phyloP scores from a whole-genome alignment of 78 protist species.

The Dictyostelium firmibasis region DNA sequence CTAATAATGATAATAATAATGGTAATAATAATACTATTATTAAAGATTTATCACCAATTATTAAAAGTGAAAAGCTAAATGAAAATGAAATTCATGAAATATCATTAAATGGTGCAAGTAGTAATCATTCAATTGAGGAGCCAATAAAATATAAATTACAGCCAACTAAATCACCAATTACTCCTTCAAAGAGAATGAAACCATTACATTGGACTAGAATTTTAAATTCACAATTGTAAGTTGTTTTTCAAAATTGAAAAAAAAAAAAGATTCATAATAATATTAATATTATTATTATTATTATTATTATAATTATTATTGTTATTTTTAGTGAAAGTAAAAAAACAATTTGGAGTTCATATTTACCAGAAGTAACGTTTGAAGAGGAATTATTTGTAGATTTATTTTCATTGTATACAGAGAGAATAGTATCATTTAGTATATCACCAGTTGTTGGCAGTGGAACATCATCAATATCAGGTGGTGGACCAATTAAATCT shows the following conservation, averaged over 20 bases:
- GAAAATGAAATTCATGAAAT: background rate
- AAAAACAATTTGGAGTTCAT: slow-evolving; percentile 53
- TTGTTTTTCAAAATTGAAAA: background rate
- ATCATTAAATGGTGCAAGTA: slow-evolving; percentile 1
- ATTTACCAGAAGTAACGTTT: slow-evolving; percentile 35
- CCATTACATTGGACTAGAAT: slow-evolving; percentile 80
- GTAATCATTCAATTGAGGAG: background rate
- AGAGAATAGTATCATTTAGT: slow-evolving; percentile 37
- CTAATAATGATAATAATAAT: background rate
- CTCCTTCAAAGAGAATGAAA: slow-evolving; percentile 70
- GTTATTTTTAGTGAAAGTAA: background rate
- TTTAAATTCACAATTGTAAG: slow-evolving; percentile 3
- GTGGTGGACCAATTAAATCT: background rate
- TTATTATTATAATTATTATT: background rate
- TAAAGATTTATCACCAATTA: background rate
- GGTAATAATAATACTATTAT: background rate
- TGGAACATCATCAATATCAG: background rate
- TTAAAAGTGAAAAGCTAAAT: background rate
- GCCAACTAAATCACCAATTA: slow-evolving; percentile 52
- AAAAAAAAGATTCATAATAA: background rate
- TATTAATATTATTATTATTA: background rate
- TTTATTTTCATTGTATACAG: slow-evolving; percentile 60
- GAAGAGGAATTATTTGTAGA: slow-evolving; percentile 77
- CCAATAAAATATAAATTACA: background rate
- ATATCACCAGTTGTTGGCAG: slow-evolving; percentile 36